Percentiles rank a stretch among this genome's conserved stretches.
phyloP scores from a whole-genome alignment of 352 stramenopile genomes.

The Globisporangium paroecandrum region DNA sequence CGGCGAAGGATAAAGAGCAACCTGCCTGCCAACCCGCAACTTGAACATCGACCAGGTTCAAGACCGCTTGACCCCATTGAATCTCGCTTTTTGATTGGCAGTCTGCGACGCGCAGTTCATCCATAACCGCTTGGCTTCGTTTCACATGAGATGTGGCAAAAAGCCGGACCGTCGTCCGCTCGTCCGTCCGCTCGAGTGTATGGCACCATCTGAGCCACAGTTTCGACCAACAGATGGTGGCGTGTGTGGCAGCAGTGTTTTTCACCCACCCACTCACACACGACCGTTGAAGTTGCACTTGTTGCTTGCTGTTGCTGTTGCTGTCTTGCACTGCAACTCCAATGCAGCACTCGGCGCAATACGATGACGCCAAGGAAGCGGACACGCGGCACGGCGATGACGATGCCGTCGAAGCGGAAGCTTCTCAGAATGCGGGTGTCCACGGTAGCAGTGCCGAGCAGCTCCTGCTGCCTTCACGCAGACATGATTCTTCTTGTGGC shows the following conservation, averaged over 20 bases:
- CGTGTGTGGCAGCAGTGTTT: not conserved
- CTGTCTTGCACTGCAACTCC: not conserved
- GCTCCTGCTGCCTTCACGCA: not conserved
- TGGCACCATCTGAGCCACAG: not conserved
- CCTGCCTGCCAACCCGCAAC: not conserved
- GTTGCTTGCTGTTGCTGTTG: too few relatives aligned
- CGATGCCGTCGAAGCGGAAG: not conserved
- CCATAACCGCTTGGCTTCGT: not conserved
- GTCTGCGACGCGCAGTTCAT: not conserved
- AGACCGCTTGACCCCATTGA: not conserved
- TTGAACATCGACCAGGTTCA: not conserved
- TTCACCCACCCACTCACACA: too few relatives aligned
- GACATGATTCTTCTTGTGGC: not conserved
- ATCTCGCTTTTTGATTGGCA: not conserved
- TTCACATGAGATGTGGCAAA: not conserved
- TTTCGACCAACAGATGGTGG: not conserved
- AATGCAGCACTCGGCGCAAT: not conserved
- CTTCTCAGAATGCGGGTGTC: not conserved
- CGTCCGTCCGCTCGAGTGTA: not conserved
- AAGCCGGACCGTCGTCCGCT: too few relatives aligned
- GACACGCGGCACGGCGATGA: not conserved
- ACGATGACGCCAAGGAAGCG: not conserved
- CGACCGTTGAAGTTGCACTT: not conserved
- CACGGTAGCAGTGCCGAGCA: not conserved
- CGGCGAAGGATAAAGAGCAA: not conserved